Evolutionary conservation across 441 rosid species (phyloP), one percentile per base, ranked within the genome.

Genomic region (Cnidoscolus chayamansa): DNA sequence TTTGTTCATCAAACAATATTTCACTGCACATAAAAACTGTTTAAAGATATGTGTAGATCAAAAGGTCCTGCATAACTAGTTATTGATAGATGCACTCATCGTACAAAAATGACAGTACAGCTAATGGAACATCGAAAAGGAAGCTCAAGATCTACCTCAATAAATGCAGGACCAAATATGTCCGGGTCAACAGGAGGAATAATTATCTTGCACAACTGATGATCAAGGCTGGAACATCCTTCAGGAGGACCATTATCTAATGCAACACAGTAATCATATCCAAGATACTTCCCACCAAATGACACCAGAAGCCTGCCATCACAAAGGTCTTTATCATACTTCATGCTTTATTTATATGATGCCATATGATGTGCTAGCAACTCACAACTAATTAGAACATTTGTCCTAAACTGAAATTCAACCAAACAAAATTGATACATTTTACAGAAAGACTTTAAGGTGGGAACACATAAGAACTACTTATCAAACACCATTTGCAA

Each of bases 161-260:
- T 82, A 89, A 95, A 95, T 66, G 96, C 98, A 75, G 99, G 99
- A 77, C 99, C 99, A 81, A 80, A 81, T 65, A 81, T 78, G 81
- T 84, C 75, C 43, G 90, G 86, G 60, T 92, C 93, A 47, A 84
- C 78, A 51, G 63, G 82, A 72, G 84, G 81, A 73, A 90, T 78
- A 49, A 30, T 61, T 77, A 95, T 86, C 75, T 87, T 91, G 90
- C 80, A 93, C 58, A 90, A 63, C 77, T 85, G 90, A 82, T 90
- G 92, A 71, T 74, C 84, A 72, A 69, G 71, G 69, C 80, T 71
- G 64, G 81, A 69, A 74, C 78, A 69, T 70, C 82, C 86, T 78
- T 81, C 84, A 70, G 74, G 75, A 72, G 70, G 72, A 77, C 60
- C 74, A 66, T 48, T 71, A 3, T 87, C 76, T 76, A 94, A 76